These are phyloP conservation scores for Pinus albicaulis DNA, from an alignment of 75 land plant species.

Conservation along the genomic window DNA sequence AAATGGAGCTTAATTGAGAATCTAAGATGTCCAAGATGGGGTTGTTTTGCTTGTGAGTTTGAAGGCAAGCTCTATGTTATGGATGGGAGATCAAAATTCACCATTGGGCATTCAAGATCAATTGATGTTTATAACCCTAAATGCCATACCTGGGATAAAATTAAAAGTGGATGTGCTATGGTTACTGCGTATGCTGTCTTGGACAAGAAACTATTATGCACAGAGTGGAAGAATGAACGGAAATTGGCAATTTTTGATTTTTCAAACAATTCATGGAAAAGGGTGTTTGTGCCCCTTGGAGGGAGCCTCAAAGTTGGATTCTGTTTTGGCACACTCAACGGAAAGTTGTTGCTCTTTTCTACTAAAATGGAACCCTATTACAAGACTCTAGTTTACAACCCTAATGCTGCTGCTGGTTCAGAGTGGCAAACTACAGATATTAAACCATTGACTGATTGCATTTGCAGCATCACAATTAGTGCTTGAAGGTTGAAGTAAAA, in stretches of 20 bases:
- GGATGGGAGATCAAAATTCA: constrained; percentile 85
- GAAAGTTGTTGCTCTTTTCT: constrained; percentile 64
- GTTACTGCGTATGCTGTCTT: constrained; percentile 67
- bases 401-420: constrained; percentile 44
- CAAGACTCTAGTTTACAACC: constrained; percentile 58
- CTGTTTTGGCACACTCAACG: constrained; percentile 50
- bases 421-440: constrained; percentile 61
- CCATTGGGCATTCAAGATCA: constrained; percentile 55
- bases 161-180: constrained; percentile 76
- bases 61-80: constrained; percentile 69
- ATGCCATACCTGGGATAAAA: constrained; percentile 48
- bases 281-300: constrained; percentile 53
- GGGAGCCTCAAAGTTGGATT: constrained; percentile 60
- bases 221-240: constrained; percentile 84
- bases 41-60: constrained; percentile 68
- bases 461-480: constrained; percentile 62
- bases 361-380: constrained; percentile 40
- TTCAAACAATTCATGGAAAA: constrained; percentile 59
- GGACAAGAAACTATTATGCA: constrained; percentile 60
- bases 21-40: constrained; percentile 61
- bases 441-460: constrained; percentile 57
- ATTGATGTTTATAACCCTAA: constrained; percentile 60
- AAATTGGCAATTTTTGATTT: constrained; percentile 59
- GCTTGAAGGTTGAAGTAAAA: constrained; percentile 23
- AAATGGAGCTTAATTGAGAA: constrained; percentile 59